Conservation (phyloP, 352 stramenopile species). For the Pythium brassicae region DNA sequence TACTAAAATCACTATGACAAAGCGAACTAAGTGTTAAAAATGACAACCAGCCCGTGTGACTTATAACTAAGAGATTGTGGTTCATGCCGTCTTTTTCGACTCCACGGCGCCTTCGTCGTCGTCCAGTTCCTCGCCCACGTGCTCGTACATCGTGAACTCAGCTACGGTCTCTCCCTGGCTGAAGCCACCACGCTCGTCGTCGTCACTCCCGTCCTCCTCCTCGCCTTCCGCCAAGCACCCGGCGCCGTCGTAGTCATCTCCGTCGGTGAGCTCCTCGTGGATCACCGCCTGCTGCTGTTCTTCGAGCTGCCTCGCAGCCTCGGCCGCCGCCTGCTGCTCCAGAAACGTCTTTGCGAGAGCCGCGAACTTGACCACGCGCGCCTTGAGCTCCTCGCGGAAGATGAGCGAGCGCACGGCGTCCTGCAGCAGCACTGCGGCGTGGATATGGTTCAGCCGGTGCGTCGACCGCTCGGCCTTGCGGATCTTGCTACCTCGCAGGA, state of each 20-base stretch:
- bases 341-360: slow-evolving; percentile 19
- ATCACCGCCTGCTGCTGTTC: background rate
- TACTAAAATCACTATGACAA: no score
- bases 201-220: background rate
- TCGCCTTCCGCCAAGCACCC: background rate
- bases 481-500: slow-evolving; percentile 47
- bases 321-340: slow-evolving; percentile 10
- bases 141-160: background rate
- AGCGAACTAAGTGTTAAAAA: no score
- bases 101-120: no score
- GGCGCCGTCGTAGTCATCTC: background rate
- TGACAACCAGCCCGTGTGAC: no score
- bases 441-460: slow-evolving; percentile 48
- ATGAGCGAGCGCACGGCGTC: slow-evolving; percentile 47
- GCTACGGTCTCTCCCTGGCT: background rate
- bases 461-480: slow-evolving; percentile 42
- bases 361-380: slow-evolving; percentile 47
- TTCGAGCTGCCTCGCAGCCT: slow-evolving; percentile 3
- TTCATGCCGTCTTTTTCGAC: no score
- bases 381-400: slow-evolving; percentile 57
- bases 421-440: slow-evolving; percentile 51
- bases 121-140: background rate
- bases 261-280: slow-evolving; percentile 4
- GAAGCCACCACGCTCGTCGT: background rate
- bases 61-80: no score